Evolutionary conservation across 345 rosid species (phyloP).

Genomic region (Mangifera indica): DNA sequence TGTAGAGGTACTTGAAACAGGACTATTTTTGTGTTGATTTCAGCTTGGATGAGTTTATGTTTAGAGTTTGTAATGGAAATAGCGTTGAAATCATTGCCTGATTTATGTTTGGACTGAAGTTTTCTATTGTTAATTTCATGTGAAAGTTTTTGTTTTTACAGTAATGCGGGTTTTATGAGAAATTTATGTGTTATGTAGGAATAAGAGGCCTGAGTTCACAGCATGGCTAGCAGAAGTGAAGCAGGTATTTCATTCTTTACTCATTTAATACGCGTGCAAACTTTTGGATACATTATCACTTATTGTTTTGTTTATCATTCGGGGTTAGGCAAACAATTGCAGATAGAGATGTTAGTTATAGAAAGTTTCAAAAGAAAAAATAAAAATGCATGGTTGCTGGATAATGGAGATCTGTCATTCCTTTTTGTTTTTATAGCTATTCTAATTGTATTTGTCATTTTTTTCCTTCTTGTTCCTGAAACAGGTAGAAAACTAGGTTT

Average conservation of each 20-base stretch:
- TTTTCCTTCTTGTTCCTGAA: neutral
- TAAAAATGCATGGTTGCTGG: too few relatives aligned
- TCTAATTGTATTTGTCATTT: neutral
- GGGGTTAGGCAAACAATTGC: too few relatives aligned
- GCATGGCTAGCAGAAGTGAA: constrained; percentile 96
- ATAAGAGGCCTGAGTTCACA: constrained; percentile 93
- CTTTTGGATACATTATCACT: neutral
- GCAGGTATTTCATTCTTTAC: constrained; percentile 46
- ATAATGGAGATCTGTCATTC: neutral
- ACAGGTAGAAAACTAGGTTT: too few relatives aligned
- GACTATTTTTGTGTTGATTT: neutral
- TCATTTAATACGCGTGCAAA: neutral
- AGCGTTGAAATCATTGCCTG: neutral
- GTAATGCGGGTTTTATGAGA: neutral
- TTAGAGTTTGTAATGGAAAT: neutral
- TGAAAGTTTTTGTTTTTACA: neutral
- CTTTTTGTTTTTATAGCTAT: neutral
- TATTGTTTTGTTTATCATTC: neutral
- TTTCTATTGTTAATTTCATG: neutral
- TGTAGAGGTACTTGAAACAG: neutral
- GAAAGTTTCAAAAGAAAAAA: neutral
- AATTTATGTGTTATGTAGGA: constrained; percentile 49
- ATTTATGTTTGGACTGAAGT: neutral
- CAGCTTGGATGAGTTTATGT: neutral
- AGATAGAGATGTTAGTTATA: neutral